Evolutionary conservation across 768 basidiomycete species (phyloP), one percentile per base, ranked within the genome.

Genomic region (Postia placenta): DNA sequence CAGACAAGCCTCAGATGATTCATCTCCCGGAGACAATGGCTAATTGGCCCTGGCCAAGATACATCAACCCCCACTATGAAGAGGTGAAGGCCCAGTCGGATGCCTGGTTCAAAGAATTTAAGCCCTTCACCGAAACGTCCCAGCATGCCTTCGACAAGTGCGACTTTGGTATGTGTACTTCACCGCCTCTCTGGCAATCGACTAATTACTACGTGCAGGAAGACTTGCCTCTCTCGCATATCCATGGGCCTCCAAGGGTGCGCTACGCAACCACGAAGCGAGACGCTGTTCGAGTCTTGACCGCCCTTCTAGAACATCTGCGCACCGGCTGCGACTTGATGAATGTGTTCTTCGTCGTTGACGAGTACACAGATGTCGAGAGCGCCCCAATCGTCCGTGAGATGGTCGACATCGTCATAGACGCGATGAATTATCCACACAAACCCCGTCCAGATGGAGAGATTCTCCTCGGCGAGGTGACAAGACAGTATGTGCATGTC

Each of bases 31-130:
- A 65, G 38, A 58, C 53, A 3, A 44, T 68, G 33, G 44, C 45
- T n/a, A n/a, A n/a, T n/a, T n/a, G n/a, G n/a, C n/a, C n/a, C n/a
- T n/a, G n/a, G n/a, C n/a, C n/a, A n/a, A 60, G 66, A 11, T 28
- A 28, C 9, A 38, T 68, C n/a, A 67, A 65, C 47, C 60, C 64
- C 0, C 51, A 56, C 50, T 64, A 62, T 49, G 52, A 52, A 9
- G 52, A 51, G 17, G 56, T 54, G 33, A 56, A 58, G 25, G 47
- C 53, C 1, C 64, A 58, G 33, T 66, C 66, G 4, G 28, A 49
- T 1, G 54, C 50, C 1, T 68, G 67, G 66, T 27, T 56, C 9
- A 48, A 58, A 14, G 41, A 45, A 7, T 66, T 64, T 56, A 27
- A 57, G 1, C 50, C 59, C 0, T 68, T 68, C 53, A 40, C 46